Percentiles rank a stretch among this genome's conserved stretches.
Evolutionary conservation across 2,329 filamentous ascomycete species (phyloP).

Genomic region (Fusarium annulatum): DNA sequence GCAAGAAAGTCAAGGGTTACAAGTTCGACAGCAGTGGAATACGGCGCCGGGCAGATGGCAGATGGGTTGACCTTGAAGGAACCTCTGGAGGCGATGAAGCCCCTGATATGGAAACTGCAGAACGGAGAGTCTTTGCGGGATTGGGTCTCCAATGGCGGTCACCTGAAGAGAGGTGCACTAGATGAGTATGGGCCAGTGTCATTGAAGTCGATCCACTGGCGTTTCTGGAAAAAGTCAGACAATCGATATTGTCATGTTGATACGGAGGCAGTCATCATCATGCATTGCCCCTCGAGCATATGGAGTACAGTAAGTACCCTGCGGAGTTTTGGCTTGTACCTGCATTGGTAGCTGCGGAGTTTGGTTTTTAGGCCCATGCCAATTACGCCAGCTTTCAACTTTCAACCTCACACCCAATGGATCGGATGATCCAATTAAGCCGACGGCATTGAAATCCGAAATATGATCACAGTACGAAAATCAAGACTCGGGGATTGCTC

Average conservation of each 20-base stretch:
- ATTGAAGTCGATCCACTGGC: neutral
- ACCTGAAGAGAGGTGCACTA: constrained; percentile 75
- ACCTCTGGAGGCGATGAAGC: constrained; percentile 54
- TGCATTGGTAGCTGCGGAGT: constrained; percentile 32
- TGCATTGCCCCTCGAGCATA: neutral
- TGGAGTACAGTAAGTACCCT: neutral
- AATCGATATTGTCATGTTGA: neutral
- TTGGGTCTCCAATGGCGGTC: constrained; percentile 75
- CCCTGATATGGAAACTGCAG: constrained; percentile 76
- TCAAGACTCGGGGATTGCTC: neutral
- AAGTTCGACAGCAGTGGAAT: constrained; percentile 95
- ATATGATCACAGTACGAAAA: constrained; percentile 21
- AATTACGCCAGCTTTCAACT: neutral
- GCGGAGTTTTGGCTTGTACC: constrained; percentile 32
- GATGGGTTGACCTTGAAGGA: constrained; percentile 78
- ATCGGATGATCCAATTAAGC: constrained; percentile 32
- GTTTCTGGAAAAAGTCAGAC: neutral
- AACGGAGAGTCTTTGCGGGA: constrained; percentile 82
- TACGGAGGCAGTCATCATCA: neutral
- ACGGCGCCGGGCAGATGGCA: constrained; percentile 71
- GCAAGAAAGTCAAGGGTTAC: constrained; percentile 75
- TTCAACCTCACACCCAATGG: neutral
- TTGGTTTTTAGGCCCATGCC: constrained; percentile 8
- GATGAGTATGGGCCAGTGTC: constrained; percentile 52
- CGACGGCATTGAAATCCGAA: constrained; percentile 26